These are phyloP conservation scores for Immersiella caudata DNA, from an alignment of 495 filamentous ascomycete species.

Conservation along the genomic window DNA sequence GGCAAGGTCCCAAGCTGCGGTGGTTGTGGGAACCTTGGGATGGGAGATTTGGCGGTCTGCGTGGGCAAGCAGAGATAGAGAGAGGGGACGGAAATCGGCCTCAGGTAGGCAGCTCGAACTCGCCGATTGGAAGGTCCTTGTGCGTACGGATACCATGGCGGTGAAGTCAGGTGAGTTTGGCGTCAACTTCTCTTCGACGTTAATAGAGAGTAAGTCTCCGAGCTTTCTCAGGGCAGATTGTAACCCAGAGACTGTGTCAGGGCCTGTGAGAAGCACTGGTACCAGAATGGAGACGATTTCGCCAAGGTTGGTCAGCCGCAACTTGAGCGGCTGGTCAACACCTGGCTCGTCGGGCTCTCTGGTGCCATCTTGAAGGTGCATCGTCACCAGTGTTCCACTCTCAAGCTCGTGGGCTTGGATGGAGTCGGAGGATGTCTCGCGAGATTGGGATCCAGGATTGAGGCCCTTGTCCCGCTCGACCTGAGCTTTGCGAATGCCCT, in stretches of 20 bases:
- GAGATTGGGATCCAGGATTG: not conserved
- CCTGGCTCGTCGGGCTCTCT: not conserved
- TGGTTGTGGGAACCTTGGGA: not conserved
- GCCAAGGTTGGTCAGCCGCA: not conserved
- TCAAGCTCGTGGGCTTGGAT: not conserved
- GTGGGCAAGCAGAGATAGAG: not conserved
- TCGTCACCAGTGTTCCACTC: not conserved
- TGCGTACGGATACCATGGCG: constrained; percentile 1
- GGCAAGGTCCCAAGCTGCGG: not conserved
- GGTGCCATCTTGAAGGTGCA: not conserved
- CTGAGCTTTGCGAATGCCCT: not conserved
- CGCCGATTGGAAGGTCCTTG: not conserved
- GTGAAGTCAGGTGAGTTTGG: not conserved
- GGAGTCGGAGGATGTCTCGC: not conserved
- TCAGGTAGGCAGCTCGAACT: not conserved
- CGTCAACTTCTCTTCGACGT: not conserved
- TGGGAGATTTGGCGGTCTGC: constrained; percentile 4
- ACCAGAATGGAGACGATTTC: not conserved
- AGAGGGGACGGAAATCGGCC: not conserved
- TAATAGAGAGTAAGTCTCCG: not conserved
- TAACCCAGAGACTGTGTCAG: not conserved
- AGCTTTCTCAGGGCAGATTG: not conserved
- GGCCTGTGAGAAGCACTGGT: not conserved
- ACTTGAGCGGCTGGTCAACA: not conserved
- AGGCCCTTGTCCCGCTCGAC: not conserved